These are phyloP conservation scores for Neocucurbitaria cava DNA, from an alignment of 2,329 filamentous ascomycete species.

Conservation along the genomic window DNA sequence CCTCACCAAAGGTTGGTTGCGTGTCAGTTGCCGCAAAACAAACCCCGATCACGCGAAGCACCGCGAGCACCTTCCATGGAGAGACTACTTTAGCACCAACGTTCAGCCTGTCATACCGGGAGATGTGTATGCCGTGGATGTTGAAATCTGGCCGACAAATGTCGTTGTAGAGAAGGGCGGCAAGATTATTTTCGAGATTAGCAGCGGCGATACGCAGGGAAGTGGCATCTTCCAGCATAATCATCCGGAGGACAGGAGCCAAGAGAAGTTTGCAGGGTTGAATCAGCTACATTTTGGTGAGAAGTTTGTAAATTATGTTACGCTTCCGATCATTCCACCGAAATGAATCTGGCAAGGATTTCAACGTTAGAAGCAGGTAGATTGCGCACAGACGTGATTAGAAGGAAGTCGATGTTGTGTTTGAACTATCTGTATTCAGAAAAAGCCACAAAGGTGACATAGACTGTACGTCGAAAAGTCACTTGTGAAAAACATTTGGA, in stretches of 20 bases:
- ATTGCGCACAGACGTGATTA: too few relatives aligned
- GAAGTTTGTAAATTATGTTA: slow-evolving; percentile 59
- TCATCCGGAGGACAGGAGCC: slow-evolving; percentile 56
- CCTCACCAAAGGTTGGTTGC: slow-evolving; percentile 69
- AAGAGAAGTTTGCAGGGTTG: slow-evolving; percentile 53
- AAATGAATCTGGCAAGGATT: slow-evolving; percentile 33
- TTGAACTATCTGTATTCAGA: too few relatives aligned
- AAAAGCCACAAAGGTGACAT: too few relatives aligned
- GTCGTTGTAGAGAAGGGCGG: slow-evolving; percentile 62
- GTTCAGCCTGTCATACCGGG: slow-evolving; percentile 58
- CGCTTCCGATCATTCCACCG: slow-evolving; percentile 60
- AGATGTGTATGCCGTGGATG: slow-evolving; percentile 65
- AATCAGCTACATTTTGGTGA: slow-evolving; percentile 64
- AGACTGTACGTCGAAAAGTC: too few relatives aligned
- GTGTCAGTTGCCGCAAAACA: slow-evolving; percentile 63
- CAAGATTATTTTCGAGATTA: slow-evolving; percentile 63
- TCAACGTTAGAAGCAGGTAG: too few relatives aligned
- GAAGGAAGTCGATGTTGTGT: too few relatives aligned
- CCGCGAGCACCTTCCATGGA: slow-evolving; percentile 61
- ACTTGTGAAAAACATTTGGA: neutral
- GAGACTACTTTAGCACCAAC: slow-evolving; percentile 66
- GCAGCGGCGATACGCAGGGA: slow-evolving; percentile 64
- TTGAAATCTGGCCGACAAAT: slow-evolving; percentile 71
- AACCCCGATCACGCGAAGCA: slow-evolving; percentile 60
- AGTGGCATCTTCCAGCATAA: slow-evolving; percentile 64